phyloP scores from a whole-genome alignment of 2,329 filamentous ascomycete species.

The Verticillium dahliae region DNA sequence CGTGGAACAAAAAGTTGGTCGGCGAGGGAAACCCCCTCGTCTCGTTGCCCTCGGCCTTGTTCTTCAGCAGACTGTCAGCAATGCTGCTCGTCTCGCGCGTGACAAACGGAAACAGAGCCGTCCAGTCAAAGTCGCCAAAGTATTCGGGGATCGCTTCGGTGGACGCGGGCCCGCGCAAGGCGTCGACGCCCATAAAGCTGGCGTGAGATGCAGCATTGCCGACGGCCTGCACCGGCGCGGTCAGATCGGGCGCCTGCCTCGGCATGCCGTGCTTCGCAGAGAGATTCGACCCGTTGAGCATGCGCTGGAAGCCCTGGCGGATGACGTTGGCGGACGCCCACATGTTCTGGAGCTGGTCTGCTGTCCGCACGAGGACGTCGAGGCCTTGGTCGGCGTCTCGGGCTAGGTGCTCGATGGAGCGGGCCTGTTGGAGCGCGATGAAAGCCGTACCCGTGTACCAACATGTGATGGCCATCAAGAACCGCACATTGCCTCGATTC shows the following conservation, averaged over 20 bases:
- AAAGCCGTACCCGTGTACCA: constrained; percentile 36
- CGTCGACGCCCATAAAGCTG: neutral
- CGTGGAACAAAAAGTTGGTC: constrained; percentile 14
- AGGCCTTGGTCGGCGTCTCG: constrained; percentile 24
- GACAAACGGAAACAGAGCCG: constrained; percentile 25
- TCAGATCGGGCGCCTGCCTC: neutral
- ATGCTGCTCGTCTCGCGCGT: constrained; percentile 21
- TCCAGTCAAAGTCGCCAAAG: constrained; percentile 21
- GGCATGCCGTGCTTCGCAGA: neutral
- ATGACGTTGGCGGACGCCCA: constrained; percentile 29
- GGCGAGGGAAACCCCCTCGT: constrained; percentile 13
- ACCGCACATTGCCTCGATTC: constrained; percentile 27
- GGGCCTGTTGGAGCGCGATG: constrained; percentile 30
- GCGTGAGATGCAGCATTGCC: too few species aligned
- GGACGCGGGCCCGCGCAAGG: neutral
- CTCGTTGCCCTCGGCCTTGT: constrained; percentile 11
- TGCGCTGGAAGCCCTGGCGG: constrained; percentile 21
- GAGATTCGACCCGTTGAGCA: constrained; percentile 8
- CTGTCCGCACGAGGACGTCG: constrained; percentile 21
- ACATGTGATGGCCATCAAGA: constrained; percentile 33
- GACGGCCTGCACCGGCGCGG: neutral
- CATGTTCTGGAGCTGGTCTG: constrained; percentile 24
- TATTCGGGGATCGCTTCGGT: neutral
- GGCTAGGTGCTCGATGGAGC: constrained; percentile 21
- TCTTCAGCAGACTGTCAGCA: constrained; percentile 17